These are phyloP conservation scores for Ephemerocybe angulata DNA, from an alignment of 768 basidiomycete genomes.

Conservation along the genomic window DNA sequence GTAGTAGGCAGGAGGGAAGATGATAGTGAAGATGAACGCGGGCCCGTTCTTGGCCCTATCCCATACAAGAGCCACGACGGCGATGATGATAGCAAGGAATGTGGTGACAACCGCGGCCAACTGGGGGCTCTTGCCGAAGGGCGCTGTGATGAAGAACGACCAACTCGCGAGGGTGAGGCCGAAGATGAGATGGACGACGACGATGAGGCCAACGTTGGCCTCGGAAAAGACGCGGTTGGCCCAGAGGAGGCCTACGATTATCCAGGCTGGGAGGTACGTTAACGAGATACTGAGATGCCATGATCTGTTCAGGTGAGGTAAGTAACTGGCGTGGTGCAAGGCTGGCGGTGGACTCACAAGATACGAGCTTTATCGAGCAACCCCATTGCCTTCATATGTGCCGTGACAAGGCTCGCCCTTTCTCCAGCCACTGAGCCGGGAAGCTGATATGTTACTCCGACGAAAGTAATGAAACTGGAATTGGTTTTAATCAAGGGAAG, in stretches of 20 bases:
- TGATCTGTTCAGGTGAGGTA: slow-evolving; percentile 36
- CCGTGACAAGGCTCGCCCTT: slow-evolving; percentile 58
- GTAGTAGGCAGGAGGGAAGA: slow-evolving; percentile 77
- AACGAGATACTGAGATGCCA: slow-evolving; percentile 70
- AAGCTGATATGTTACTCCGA: slow-evolving; percentile 75
- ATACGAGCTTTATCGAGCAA: slow-evolving; percentile 67
- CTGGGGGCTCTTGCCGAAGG: slow-evolving; percentile 71
- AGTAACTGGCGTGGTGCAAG: neutral
- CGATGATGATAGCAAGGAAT: slow-evolving; percentile 61
- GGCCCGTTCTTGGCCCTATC: slow-evolving; percentile 36
- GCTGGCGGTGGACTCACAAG: slow-evolving; percentile 32
- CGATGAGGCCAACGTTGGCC: slow-evolving; percentile 56
- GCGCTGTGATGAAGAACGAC: slow-evolving; percentile 66
- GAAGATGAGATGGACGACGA: slow-evolving; percentile 63
- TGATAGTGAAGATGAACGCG: slow-evolving; percentile 59
- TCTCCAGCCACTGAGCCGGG: slow-evolving; percentile 69
- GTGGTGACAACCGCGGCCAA: slow-evolving; percentile 66
- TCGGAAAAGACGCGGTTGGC: slow-evolving; percentile 60
- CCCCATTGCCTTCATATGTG: slow-evolving; percentile 81
- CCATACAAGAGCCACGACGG: slow-evolving; percentile 61
- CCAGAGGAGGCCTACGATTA: slow-evolving; percentile 63
- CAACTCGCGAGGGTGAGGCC: slow-evolving; percentile 67
- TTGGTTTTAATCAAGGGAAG: neutral
- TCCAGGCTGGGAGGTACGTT: slow-evolving; percentile 75
- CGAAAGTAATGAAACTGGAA: slow-evolving; percentile 60